Evolutionary conservation across 2,329 filamentous ascomycete genomes (phyloP).

Genomic region (Penicillium psychrosexuale): DNA sequence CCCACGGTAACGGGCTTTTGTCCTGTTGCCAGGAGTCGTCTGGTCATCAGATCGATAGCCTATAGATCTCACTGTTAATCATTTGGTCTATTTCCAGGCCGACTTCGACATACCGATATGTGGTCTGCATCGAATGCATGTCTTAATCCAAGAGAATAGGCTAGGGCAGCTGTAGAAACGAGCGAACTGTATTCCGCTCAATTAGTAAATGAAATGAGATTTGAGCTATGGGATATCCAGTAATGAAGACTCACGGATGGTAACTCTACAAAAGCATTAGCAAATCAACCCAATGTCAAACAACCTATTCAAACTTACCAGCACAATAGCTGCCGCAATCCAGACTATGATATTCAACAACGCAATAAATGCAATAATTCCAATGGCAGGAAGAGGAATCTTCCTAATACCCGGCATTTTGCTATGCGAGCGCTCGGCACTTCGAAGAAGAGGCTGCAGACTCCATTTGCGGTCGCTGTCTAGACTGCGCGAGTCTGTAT

Average conservation of each 20-base stretch:
- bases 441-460: conserved; percentile 31
- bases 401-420: conserved; percentile 55
- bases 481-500: conserved; percentile 7
- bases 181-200: conserved; percentile 50
- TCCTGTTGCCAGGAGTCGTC: conserved; percentile 79
- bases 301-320: conserved; percentile 41
- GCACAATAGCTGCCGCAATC: conserved; percentile 56
- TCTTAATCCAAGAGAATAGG: conserved; percentile 83
- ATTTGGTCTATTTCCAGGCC: not conserved
- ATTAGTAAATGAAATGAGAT: not conserved
- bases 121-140: conserved; percentile 99
- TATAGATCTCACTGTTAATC: conserved; percentile 41
- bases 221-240: fast-evolving
- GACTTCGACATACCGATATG: conserved; percentile 53
- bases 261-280: conserved; percentile 31
- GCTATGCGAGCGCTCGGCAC: conserved; percentile 48
- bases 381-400: conserved; percentile 56
- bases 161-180: conserved; percentile 75
- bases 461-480: conserved; percentile 29
- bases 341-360: conserved; percentile 57
- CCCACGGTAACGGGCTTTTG: conserved; percentile 87
- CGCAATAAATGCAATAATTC: conserved; percentile 55
- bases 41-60: conserved; percentile 93
- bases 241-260: conserved; percentile 34
- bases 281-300: not conserved